phyloP scores from a whole-genome alignment of 805 yeast species.

The Saccharomycopsis malanga region DNA sequence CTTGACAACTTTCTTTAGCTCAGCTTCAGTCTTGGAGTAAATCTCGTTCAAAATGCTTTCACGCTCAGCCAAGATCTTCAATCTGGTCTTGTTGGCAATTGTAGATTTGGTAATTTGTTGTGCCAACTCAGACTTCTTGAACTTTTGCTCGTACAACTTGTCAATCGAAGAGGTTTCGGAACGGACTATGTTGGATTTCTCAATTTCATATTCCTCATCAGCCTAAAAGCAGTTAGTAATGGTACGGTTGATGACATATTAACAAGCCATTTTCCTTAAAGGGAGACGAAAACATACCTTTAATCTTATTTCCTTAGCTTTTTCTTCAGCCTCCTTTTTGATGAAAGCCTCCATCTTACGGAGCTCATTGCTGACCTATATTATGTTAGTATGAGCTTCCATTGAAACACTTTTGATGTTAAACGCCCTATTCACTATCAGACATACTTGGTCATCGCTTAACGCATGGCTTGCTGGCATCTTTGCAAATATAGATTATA shows the following conservation, averaged over 20 bases:
- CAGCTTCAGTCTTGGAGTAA: constrained; percentile 58
- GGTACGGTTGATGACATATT: not conserved
- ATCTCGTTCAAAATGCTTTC: constrained; percentile 72
- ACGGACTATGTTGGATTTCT: constrained; percentile 91
- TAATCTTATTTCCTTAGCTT: constrained; percentile 89
- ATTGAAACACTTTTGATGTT: too few relatives aligned
- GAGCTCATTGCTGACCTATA: constrained; percentile 87
- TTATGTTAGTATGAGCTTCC: constrained; percentile 8
- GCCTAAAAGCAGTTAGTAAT: constrained; percentile 36
- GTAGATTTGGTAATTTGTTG: constrained; percentile 96
- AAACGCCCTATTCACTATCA: too few relatives aligned
- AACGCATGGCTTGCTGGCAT: constrained; percentile 28
- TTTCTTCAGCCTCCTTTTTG: constrained; percentile 98
- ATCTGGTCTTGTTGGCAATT: constrained; percentile 90
- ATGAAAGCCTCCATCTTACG: constrained; percentile 98
- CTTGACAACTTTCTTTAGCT: constrained; percentile 50
- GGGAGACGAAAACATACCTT: constrained; percentile 37
- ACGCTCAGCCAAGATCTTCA: constrained; percentile 80
- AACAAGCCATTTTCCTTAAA: too few relatives aligned
- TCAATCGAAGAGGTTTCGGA: constrained; percentile 88
- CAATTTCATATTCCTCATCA: constrained; percentile 97
- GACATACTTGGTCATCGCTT: constrained; percentile 44
- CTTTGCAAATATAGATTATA: too few relatives aligned
- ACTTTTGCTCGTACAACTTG: constrained; percentile 64
- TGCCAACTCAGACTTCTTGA: constrained; percentile 85